Conservation (phyloP, 2,329 filamentous ascomycete species). For the Trichoderma brevicompactum region DNA sequence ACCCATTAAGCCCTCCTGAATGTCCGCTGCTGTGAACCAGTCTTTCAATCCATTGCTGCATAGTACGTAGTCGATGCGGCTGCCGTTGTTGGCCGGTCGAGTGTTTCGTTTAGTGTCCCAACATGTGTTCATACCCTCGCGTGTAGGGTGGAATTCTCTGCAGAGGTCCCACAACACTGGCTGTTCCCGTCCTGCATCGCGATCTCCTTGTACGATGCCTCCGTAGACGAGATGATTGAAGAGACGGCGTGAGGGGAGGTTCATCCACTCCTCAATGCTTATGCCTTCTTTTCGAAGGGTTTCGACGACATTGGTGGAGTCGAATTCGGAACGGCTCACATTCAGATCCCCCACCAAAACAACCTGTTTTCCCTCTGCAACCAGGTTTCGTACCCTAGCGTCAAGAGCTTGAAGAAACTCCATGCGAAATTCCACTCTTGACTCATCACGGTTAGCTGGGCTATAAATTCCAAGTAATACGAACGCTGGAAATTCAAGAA, state of each 20-base stretch:
- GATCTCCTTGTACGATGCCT: conserved; percentile 67
- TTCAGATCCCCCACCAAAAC: conserved; percentile 89
- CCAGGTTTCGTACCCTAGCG: conserved; percentile 80
- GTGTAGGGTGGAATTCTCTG: conserved; percentile 76
- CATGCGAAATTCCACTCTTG: conserved; percentile 78
- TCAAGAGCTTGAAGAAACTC: conserved; percentile 82
- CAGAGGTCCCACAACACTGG: conserved; percentile 84
- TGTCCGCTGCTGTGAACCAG: conserved; percentile 82
- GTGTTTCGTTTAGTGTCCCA: conserved; percentile 96
- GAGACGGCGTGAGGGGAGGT: conserved; percentile 71
- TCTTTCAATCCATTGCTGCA: conserved; percentile 77
- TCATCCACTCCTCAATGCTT: conserved; percentile 72
- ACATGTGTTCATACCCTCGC: conserved; percentile 92
- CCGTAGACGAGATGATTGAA: conserved; percentile 85
- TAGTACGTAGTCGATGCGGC: conserved; percentile 90
- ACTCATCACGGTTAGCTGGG: conserved; percentile 85
- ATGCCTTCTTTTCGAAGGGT: conserved; percentile 71
- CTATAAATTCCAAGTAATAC: conserved; percentile 92
- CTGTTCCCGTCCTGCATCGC: conserved; percentile 70
- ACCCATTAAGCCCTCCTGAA: conserved; percentile 91
- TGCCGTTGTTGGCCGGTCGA: conserved; percentile 92
- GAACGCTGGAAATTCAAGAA: conserved; percentile 93
- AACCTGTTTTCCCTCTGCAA: conserved; percentile 79
- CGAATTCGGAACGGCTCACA: conserved; percentile 69
- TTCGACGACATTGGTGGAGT: conserved; percentile 76